Evolutionary conservation across 1,284 basidiomycete genomes (phyloP), one percentile per base, ranked within the genome.

Genomic region (Cryptococcus sp.): DNA sequence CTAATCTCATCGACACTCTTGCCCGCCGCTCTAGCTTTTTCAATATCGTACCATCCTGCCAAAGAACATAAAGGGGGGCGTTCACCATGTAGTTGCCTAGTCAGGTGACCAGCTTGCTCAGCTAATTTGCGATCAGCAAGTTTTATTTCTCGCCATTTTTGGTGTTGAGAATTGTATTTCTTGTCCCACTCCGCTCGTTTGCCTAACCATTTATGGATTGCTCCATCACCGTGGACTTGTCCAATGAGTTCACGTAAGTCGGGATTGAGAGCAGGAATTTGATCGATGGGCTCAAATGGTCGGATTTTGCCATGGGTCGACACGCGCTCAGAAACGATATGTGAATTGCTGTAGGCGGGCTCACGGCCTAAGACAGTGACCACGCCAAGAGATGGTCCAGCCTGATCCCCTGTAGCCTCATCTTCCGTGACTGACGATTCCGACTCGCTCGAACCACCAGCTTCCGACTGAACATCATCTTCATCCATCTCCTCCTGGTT

Each of bases 311-410:
- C 93, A 31, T 81, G 80, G 1, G 85, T 85, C 22, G 85, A 85
- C 11, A 97, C 83, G 5, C 93, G 83, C 73, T 97, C 91, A n/a
- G 91, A 81, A 53, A 97, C 86, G 78, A 87, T 85, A 49, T 77
- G 73, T 7, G 40, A 46, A 1, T 51, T 44, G 25, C 72, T 62
- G 36, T 69, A 69, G 4, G 49, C 40, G 0, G 73, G 73, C 47
- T 69, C 64, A 2, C 41, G 49, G 2, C 74, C 75, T 0, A 53
- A 60, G 4, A 74, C 70, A 2, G 60, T 66, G 40, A 75, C 64
- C 13, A 65, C 50, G 2, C 62, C 61, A 7, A 9, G 32, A 46
- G 24, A 16, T 7, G 59, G 45, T 16, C 54, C 45, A 24, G 41
- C 41, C n/a, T 31, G 14, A 19, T 39, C 36, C 32, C 34, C 51